These are phyloP conservation scores for Tylopilus balloui DNA, from an alignment of 768 basidiomycete species.

Conservation along the genomic window DNA sequence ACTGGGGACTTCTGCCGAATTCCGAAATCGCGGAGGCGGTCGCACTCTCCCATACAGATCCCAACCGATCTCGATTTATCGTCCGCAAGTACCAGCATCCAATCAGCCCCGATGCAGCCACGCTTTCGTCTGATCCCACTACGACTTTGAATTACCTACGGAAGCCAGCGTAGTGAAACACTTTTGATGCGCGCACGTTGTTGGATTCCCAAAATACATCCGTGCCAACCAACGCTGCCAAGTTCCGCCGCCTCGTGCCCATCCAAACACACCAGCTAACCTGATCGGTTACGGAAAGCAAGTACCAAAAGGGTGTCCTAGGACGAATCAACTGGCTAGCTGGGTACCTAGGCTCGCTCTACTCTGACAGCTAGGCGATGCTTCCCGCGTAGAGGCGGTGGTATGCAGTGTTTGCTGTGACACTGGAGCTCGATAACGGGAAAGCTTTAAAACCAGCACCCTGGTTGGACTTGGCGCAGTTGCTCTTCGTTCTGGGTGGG, in stretches of 20 bases:
- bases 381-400: conserved; percentile 6
- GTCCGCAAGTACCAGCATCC: background rate
- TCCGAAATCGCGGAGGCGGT: background rate
- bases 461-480: background rate
- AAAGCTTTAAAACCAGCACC: background rate
- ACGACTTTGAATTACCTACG: background rate
- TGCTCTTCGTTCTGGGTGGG: background rate
- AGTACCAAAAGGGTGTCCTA: background rate
- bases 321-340: background rate
- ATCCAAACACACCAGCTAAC: background rate
- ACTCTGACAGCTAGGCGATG: conserved; percentile 2
- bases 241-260: background rate
- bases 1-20: background rate
- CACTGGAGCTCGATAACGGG: background rate
- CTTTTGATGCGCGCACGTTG: no score
- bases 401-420: conserved; percentile 19
- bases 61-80: background rate
- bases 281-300: background rate
- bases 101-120: background rate
- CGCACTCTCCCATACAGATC: background rate
- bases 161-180: background rate
- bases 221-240: background rate
- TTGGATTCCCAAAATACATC: background rate
- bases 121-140: background rate
- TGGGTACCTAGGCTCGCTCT: background rate